Percentiles rank a stretch among this genome's conserved stretches.
Evolutionary conservation across 177 flowering plant genomes (phyloP).

Genomic region (Vitis hybrid): DNA sequence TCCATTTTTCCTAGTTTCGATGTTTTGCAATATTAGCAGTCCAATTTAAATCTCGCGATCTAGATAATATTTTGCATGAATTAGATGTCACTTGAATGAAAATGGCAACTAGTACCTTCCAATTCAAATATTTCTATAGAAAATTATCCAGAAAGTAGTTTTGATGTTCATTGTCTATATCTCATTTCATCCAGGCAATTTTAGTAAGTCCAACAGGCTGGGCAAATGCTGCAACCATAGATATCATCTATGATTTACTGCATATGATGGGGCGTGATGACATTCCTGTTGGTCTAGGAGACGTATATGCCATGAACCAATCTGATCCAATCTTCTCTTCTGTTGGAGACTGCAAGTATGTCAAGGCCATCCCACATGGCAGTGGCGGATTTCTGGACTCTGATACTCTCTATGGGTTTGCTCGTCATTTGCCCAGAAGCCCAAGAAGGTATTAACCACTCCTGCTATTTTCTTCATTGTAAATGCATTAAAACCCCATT

Average conservation of each 20-base stretch:
- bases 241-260: slow-evolving; percentile 77
- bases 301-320: slow-evolving; percentile 60
- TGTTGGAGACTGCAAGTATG: slow-evolving; percentile 84
- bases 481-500: too few relatives aligned
- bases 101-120: slow-evolving; percentile 1
- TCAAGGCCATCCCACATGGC: slow-evolving; percentile 81
- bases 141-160: too few relatives aligned
- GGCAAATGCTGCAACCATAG: slow-evolving; percentile 97
- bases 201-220: slow-evolving; percentile 87
- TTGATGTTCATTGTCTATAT: background rate
- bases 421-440: slow-evolving; percentile 78
- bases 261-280: slow-evolving; percentile 99
- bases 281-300: slow-evolving; percentile 89
- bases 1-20: slow-evolving; percentile 1
- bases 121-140: too few relatives aligned
- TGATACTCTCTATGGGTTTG: slow-evolving; percentile 87
- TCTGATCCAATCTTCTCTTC: slow-evolving; percentile 44
- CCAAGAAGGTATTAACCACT: slow-evolving; percentile 71
- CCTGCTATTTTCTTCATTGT: background rate
- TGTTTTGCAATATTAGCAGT: too few relatives aligned
- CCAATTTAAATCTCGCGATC: too few relatives aligned
- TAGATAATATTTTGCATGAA: too few relatives aligned
- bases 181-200: slow-evolving; percentile 56
- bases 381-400: slow-evolving; percentile 91
- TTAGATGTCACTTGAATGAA: background rate